A percentile compares a stretch with the other conserved stretches of the same genome.
Conservation (phyloP, 192 early-diverging fungal genomes). For the Mortierella claussenii region DNA sequence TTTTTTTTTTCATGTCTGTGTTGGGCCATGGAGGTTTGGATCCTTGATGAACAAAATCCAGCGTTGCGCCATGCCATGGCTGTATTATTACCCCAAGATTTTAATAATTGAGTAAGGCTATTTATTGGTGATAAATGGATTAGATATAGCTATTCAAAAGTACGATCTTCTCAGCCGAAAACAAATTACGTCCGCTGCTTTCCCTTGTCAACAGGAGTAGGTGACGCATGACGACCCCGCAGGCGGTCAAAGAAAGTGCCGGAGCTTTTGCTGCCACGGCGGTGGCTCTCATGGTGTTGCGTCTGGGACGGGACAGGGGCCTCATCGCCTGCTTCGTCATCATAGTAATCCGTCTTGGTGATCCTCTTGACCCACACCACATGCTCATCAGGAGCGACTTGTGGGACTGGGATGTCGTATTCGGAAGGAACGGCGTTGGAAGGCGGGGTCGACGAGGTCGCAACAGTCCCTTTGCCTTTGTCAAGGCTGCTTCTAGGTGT, state of each 20-base stretch:
- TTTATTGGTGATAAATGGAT: too few relatives aligned
- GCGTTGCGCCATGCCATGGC: too few relatives aligned
- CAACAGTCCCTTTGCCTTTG: not conserved
- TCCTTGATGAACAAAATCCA: too few relatives aligned
- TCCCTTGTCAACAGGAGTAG: constrained; percentile 26
- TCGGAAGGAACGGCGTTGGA: not conserved
- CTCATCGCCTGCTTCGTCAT: constrained; percentile 1
- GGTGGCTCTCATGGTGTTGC: not conserved
- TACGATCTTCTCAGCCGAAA: too few relatives aligned
- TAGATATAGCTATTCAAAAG: too few relatives aligned
- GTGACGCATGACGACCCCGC: constrained; percentile 4
- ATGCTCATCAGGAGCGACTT: constrained; percentile 14
- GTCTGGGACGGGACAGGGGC: not conserved
- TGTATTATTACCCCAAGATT: too few relatives aligned
- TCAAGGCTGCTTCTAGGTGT: not conserved
- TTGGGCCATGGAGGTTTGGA: too few relatives aligned
- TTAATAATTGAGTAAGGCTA: too few relatives aligned
- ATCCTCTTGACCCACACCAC: constrained; percentile 29
- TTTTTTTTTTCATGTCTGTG: too few relatives aligned
- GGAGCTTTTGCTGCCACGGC: not conserved
- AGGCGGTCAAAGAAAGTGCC: constrained; percentile 21
- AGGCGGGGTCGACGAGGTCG: not conserved
- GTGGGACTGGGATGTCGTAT: constrained; percentile 15
- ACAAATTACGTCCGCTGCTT: too few relatives aligned
- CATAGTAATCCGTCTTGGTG: constrained; percentile 23